Conservation (phyloP, 768 basidiomycete genomes). For the Pleurotus salmoneostramineus region DNA sequence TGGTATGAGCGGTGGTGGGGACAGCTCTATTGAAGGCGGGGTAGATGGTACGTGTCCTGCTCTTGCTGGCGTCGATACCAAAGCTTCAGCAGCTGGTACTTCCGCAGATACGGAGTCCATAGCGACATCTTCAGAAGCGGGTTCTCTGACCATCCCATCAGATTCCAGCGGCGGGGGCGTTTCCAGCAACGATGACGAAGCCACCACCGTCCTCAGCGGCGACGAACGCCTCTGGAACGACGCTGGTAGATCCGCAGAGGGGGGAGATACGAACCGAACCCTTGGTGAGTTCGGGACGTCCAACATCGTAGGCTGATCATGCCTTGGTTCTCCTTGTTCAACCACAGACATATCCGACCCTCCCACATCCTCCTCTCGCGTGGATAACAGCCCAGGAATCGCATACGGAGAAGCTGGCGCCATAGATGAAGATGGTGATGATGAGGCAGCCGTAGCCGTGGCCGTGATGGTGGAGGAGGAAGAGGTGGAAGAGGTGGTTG, state of each 20-base stretch:
- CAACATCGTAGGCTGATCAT: no score
- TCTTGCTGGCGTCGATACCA: neutral
- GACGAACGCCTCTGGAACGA: neutral
- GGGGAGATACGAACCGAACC: neutral
- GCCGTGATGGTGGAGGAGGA: neutral
- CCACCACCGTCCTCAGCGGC: neutral
- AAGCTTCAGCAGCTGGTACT: neutral
- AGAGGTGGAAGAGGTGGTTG: neutral
- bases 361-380: no score
- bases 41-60: neutral
- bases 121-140: constrained; percentile 2
- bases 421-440: neutral
- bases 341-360: no score
- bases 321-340: no score
- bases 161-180: no score
- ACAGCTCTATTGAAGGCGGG: neutral
- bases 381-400: no score
- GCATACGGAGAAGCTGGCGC: no score
- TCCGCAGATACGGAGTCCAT: neutral
- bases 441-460: neutral
- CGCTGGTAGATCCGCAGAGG: neutral
- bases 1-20: neutral
- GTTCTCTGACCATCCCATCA: no score
- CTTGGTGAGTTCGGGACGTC: no score
- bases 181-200: no score